A percentile compares a stretch with the other conserved stretches of the same genome.
phyloP scores from a whole-genome alignment of 2,329 filamentous ascomycete species.

The Neonectria magnoliae region DNA sequence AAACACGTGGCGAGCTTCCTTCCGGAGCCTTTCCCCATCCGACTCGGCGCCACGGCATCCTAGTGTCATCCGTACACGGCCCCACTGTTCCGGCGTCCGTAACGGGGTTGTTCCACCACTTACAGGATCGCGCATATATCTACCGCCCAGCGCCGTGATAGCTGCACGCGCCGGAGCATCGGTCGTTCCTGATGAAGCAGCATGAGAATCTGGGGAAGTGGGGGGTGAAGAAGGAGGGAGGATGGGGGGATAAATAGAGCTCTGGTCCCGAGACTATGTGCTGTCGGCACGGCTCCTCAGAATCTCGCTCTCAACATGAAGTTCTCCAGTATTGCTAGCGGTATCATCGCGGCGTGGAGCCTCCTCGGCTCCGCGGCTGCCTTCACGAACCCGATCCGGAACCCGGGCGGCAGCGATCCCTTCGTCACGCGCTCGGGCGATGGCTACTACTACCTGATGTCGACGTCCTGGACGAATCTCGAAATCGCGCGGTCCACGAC shows the following conservation, averaged over 20 bases:
- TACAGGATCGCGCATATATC: conserved; percentile 10
- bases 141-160: background rate
- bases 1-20: background rate
- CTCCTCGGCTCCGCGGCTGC: conserved; percentile 35
- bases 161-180: background rate
- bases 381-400: conserved; percentile 63
- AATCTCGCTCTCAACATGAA: conserved; percentile 9
- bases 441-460: conserved; percentile 64
- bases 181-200: background rate
- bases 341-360: conserved; percentile 3
- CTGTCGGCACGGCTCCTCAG: background rate
- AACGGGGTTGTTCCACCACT: conserved; percentile 23
- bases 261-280: background rate
- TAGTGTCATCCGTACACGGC: background rate
- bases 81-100: background rate
- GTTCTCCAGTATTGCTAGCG: conserved; percentile 11
- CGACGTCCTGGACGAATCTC: conserved; percentile 64
- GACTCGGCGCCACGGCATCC: background rate
- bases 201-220: conserved; percentile 7
- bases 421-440: conserved; percentile 59
- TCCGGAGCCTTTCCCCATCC: conserved; percentile 3
- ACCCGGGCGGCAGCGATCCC: conserved; percentile 61
- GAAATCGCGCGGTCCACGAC: conserved; percentile 62
- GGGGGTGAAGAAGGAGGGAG: background rate
- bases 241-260: background rate